Percentiles rank a stretch among this genome's conserved stretches.
Evolutionary conservation across 2,329 filamentous ascomycete species (phyloP).

Genomic region (Colletotrichum caudatum): DNA sequence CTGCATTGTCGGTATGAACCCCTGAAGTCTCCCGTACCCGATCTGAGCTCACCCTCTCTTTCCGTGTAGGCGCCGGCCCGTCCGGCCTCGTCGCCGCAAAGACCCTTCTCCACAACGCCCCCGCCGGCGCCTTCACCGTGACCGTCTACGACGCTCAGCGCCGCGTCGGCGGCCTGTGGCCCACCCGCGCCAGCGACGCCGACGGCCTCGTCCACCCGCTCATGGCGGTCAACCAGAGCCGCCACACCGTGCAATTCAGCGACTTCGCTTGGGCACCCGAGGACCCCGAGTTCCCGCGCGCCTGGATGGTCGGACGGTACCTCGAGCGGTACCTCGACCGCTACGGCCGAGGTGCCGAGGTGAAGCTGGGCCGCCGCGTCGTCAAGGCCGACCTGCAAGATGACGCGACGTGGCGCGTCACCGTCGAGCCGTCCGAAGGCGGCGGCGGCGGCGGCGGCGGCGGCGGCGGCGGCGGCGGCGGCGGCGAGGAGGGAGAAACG

Average conservation of each 20-base stretch:
- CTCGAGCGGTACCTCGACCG: constrained; percentile 71
- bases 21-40: not conserved
- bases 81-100: constrained; percentile 79
- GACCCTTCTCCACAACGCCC: constrained; percentile 73
- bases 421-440: constrained; percentile 43
- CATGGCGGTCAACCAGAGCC: constrained; percentile 80
- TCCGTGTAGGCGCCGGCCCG: constrained; percentile 71
- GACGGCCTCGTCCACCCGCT: constrained; percentile 71
- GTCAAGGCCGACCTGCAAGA: constrained; percentile 53
- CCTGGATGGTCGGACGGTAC: constrained; percentile 82
- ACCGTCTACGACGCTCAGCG: constrained; percentile 76
- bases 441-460: constrained; percentile 50
- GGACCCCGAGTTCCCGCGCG: constrained; percentile 76
- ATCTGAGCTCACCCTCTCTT: not conserved
- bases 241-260: constrained; percentile 78
- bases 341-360: constrained; percentile 60
- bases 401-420: constrained; percentile 57
- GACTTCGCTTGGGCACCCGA: constrained; percentile 77
- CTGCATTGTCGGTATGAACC: constrained; percentile 53
- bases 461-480: constrained; percentile 47
- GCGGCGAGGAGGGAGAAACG: constrained; percentile 53
- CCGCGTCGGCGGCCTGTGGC: constrained; percentile 84
- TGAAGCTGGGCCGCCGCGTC: constrained; percentile 64
- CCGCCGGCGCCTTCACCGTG: constrained; percentile 70
- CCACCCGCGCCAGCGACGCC: constrained; percentile 61